Conservation (phyloP, 768 basidiomycete genomes). For the Podaxis sp. region DNA sequence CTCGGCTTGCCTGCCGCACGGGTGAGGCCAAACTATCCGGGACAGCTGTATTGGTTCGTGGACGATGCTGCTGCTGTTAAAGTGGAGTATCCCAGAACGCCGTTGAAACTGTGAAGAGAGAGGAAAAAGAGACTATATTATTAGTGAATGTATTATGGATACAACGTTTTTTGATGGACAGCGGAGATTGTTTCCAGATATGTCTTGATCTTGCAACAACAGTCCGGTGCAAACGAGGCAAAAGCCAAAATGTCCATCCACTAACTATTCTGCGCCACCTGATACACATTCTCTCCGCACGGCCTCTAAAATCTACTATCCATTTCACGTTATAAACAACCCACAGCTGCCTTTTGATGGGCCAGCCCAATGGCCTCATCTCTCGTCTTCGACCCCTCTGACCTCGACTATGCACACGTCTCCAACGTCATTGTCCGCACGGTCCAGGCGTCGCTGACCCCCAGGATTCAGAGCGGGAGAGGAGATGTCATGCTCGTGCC, state of each 20-base stretch:
- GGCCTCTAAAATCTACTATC: not conserved
- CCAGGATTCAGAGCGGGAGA: slow-evolving; percentile 10
- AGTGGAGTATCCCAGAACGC: slow-evolving; percentile 52
- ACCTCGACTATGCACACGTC: slow-evolving; percentile 10
- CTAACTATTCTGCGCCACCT: not conserved
- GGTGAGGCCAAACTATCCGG: slow-evolving; percentile 75
- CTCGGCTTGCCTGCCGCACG: slow-evolving; percentile 77
- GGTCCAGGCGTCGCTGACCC: slow-evolving; percentile 11
- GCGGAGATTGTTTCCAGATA: not conserved
- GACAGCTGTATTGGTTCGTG: slow-evolving; percentile 93
- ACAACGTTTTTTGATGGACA: not conserved
- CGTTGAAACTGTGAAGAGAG: slow-evolving; percentile 51
- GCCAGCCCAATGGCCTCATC: not conserved
- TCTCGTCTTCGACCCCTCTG: slow-evolving; percentile 9
- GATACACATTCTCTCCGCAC: slow-evolving; percentile 9
- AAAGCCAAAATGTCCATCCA: not conserved
- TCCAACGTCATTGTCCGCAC: slow-evolving; percentile 13
- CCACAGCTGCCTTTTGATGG: not conserved
- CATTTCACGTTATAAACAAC: too few relatives aligned
- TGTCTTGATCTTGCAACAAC: not conserved
- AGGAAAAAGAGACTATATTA: not conserved
- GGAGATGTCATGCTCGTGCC: slow-evolving; percentile 5
- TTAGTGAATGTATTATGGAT: not conserved
- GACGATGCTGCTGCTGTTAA: slow-evolving; percentile 79
- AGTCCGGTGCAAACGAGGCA: not conserved